Conservation (phyloP, 352 stramenopile species). For the Phytophthora fragariaefolia region DNA sequence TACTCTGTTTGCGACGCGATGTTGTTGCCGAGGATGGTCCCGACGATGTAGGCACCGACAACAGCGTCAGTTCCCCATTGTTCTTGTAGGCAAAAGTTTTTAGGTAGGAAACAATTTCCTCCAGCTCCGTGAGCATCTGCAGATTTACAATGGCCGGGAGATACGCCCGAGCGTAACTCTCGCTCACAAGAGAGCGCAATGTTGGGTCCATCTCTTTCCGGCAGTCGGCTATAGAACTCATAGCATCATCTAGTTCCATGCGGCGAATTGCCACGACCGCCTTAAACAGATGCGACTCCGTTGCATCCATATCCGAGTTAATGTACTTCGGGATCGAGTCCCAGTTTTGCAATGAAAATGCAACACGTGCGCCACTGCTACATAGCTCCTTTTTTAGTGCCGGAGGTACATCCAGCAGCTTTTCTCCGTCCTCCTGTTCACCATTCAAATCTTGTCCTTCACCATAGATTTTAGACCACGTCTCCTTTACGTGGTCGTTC, state of each 20-base stretch:
- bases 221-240: slow-evolving; percentile 93
- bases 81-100: slow-evolving; percentile 82
- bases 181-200: slow-evolving; percentile 97
- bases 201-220: slow-evolving; percentile 96
- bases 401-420: slow-evolving; percentile 76
- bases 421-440: slow-evolving; percentile 51
- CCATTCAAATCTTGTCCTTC: slow-evolving; percentile 52
- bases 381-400: slow-evolving; percentile 88
- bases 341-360: slow-evolving; percentile 88
- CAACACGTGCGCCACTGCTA: slow-evolving; percentile 80
- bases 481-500: slow-evolving; percentile 92
- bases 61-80: slow-evolving; percentile 78
- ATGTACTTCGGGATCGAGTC: slow-evolving; percentile 86
- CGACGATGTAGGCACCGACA: slow-evolving; percentile 52
- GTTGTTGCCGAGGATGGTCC: slow-evolving; percentile 32
- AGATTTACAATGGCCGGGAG: slow-evolving; percentile 96
- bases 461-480: slow-evolving; percentile 88
- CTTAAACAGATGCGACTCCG: slow-evolving; percentile 83
- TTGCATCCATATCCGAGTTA: slow-evolving; percentile 90
- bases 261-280: slow-evolving; percentile 95
- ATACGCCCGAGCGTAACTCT: slow-evolving; percentile 98
- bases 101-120: slow-evolving; percentile 90
- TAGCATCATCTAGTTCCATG: slow-evolving; percentile 93
- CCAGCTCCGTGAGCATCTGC: slow-evolving; percentile 97
- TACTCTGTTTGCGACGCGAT: slow-evolving; percentile 72